Conservation (phyloP, 208 protist species). For the Trichomonas tenax region DNA sequence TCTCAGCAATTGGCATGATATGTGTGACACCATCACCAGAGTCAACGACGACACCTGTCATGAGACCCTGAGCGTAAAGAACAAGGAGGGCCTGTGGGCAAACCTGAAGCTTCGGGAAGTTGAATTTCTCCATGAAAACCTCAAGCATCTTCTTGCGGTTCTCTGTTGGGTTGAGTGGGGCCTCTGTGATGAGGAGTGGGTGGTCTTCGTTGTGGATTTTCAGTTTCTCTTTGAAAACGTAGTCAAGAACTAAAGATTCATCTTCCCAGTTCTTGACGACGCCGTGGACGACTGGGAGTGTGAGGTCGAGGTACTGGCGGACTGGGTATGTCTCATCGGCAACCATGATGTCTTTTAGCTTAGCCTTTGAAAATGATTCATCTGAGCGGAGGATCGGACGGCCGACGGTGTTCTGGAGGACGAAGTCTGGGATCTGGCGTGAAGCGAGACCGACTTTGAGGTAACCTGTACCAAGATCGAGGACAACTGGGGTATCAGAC, state of each 20-base stretch:
- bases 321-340: constrained; percentile 65
- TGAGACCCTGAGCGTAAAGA: constrained; percentile 79
- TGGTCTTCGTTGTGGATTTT: constrained; percentile 43
- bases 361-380: constrained; percentile 40
- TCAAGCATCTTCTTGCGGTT: constrained; percentile 55
- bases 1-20: constrained; percentile 84
- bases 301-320: constrained; percentile 54
- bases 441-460: constrained; percentile 88
- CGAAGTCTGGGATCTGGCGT: constrained; percentile 74
- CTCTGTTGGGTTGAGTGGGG: constrained; percentile 68
- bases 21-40: constrained; percentile 93
- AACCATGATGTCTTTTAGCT: constrained; percentile 64
- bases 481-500: constrained; percentile 32
- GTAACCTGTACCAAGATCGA: constrained; percentile 54
- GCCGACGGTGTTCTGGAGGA: constrained; percentile 83
- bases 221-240: constrained; percentile 41
- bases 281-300: constrained; percentile 82
- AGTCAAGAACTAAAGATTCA: constrained; percentile 82
- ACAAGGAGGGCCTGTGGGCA: constrained; percentile 70
- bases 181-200: constrained; percentile 84
- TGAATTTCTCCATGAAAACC: constrained; percentile 81
- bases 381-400: constrained; percentile 66
- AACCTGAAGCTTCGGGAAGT: constrained; percentile 68
- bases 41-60: constrained; percentile 90
- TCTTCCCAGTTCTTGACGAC: constrained; percentile 85